Base-by-base conservation (phyloP, 495 filamentous ascomycete genomes). In the Tuber microsphaerosporum region DNA sequence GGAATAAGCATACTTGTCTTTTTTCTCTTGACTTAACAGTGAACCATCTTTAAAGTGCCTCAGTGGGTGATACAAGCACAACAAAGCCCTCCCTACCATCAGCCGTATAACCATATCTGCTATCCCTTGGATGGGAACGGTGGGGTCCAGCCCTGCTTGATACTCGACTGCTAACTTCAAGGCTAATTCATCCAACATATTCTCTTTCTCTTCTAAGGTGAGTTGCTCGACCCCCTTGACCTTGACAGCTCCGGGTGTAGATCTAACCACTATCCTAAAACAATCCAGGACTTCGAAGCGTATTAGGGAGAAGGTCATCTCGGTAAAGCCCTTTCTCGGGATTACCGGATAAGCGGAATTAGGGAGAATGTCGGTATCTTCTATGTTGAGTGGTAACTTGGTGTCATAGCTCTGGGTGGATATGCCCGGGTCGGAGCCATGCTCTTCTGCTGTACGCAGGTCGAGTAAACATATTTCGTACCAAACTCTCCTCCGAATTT, bases 401-500 rank as follows among this genome's bases (percentile, higher is more conserved):
- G 91, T 95, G 81, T 97, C 93, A 78, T 90, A 97, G 48, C 89
- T 86, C 72, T 84, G 83, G 69, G 92, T 90, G 39, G 89, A 82
- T 26, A 97, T 91, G 20, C 88, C 89, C 14, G 92, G 88, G 76
- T 96, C 92, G 44, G 90, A 92, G 0, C 93, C 94, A 81, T 94
- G 91, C 75, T 95, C 93, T 80, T 97, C 93, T 16, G 91, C 89
- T 0, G 93, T 90, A 26, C 92, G 87, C 4, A 90, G 84, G 82
- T 97, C 94, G 69, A 97, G 82, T 31, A 94, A 85, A 80, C 89
- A 91, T 14, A 97, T 87, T 69, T 92, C 89, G 90, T 93, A 94
- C 90, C 93, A 97, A 7, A 97, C 81, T 2, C 94, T 88, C 71
- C 94, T 88, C 72, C 94, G 88, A 88, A 95, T 92, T 82, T 97